Evolutionary conservation across 106 monocot genomes (phyloP), one percentile per base, ranked within the genome.

Genomic region (Phalaenopsis aphrodite): DNA sequence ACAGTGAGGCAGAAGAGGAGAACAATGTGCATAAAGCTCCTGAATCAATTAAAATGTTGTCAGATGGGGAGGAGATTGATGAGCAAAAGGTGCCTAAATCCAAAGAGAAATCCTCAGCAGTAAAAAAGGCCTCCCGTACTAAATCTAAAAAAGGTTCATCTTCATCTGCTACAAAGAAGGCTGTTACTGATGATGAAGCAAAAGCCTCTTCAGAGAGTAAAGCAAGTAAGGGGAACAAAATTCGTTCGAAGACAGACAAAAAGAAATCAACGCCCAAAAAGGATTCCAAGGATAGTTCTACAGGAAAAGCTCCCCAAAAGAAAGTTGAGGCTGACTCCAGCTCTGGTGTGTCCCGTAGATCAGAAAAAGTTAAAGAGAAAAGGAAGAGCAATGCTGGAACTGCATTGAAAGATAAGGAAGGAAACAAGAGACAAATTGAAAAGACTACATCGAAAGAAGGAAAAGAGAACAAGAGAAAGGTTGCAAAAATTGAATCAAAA

Each of bases 1-100:
- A 86, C 10, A 78, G 66, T 82, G 91, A 90, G 71, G 69, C 84
- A 61, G 81, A 90, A 78, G 85, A 83, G 30, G 84, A 80, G 76
- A 83, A 87, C 19, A 80, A 82, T 78, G 84, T 80, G 48, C 57
- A 81, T 48, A 79, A 89, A 11, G 87, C 88, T 37, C 82, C 84
- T 42, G 57, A 65, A 41, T 55, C 75, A 56, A 85, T 38, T 41
- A 84, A 87, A 41, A 56, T 58, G 81, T 76, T 38, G 38, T 57
- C 48, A 81, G 83, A 83, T 81, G 82, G 41, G 12, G 74, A 81
- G 72, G 79, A 76, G 45, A 75, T 36, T 36, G 38, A 78, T 57
- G 56, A 58, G 21, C 75, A 72, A 55, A 77, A 74, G 43, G 43
- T 78, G n/a, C 76, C 56, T 82, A 84, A 16, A 55, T 77, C 78